Base-by-base conservation (phyloP, 352 stramenopile genomes). In the Phytophthora pini region DNA sequence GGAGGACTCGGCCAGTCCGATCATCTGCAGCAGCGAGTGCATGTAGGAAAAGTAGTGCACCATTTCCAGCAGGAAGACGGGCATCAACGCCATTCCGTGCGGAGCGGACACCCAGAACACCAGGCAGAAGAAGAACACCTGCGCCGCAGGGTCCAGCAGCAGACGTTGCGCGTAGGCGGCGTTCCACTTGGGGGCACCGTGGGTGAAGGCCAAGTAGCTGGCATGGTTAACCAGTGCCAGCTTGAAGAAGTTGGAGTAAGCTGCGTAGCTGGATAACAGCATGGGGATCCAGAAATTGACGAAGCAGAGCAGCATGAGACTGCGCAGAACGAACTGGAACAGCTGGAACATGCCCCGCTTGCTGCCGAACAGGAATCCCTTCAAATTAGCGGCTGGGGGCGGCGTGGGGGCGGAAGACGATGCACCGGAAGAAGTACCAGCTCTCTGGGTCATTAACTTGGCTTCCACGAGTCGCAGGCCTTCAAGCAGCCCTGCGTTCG, bases 81-180 rank as follows among this genome's bases (percentile, higher is more conserved):
- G 88, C 46, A 95, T 57, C 59, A 96, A 66, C 4, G 88, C 89
- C 66, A 97, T 74, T 12, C 74, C 70, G 63, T 92, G 87, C n/a
- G 88, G 84, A 40, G 62, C 58, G 44, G 84, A 91, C 57, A 94
- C 81, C 72, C 79, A 94, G 62, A 97, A 97, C 43, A 97, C 76
- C 31, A 96, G 72, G 32, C 79, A 92, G 72, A 93, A 94, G 73
- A 95, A 91, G 26, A 95, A 76, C 57, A 85, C 76, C 65, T 97
- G 89, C 29, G 87, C 82, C 26, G 87, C 82, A 49, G 87, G 88
- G 64, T 97, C 89, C 46, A 93, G 61, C 56, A 95, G 74, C 29
- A 97, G 70, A 4, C 87, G 75, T 70, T 96, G 87, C n/a, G 77
- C 84, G 60, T 97, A 97, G 22, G 62, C 74, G 1, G 82, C 76